Percentiles rank a stretch among this genome's conserved stretches.
These are phyloP conservation scores for Solanum pinnatisectum DNA, from an alignment of 257 asterid genomes.

Conservation along the genomic window DNA sequence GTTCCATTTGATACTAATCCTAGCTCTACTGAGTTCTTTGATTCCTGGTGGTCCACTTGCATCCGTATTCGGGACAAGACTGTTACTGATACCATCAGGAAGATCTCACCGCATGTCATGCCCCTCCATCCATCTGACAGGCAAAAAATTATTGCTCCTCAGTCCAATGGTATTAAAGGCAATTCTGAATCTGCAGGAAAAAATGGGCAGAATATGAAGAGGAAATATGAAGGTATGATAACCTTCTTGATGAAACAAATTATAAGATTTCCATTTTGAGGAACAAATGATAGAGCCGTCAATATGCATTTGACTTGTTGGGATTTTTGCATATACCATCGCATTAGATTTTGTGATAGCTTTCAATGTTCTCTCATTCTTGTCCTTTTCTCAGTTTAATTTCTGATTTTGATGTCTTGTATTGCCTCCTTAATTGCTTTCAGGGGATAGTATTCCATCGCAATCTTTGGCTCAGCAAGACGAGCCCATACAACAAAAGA, in stretches of 20 bases:
- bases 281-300: not conserved
- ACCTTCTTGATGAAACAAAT: not conserved
- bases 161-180: not conserved
- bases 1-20: not conserved
- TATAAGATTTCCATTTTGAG: not conserved
- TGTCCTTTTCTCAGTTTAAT: not conserved
- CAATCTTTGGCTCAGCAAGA: not conserved
- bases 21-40: not conserved
- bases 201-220: not conserved
- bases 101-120: not conserved
- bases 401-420: not conserved
- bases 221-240: not conserved
- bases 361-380: not conserved
- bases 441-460: not conserved
- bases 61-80: not conserved
- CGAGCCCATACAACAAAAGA: too few species aligned
- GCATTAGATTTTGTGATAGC: not conserved
- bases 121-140: not conserved
- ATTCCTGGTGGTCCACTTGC: conserved; percentile 5
- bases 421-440: not conserved
- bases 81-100: not conserved
- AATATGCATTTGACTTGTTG: not conserved
- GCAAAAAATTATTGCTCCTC: not conserved
- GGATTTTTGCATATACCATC: not conserved
- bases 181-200: not conserved